These are phyloP conservation scores for Colletotrichum lentis DNA, from an alignment of 2,329 filamentous ascomycete species.

Conservation along the genomic window DNA sequence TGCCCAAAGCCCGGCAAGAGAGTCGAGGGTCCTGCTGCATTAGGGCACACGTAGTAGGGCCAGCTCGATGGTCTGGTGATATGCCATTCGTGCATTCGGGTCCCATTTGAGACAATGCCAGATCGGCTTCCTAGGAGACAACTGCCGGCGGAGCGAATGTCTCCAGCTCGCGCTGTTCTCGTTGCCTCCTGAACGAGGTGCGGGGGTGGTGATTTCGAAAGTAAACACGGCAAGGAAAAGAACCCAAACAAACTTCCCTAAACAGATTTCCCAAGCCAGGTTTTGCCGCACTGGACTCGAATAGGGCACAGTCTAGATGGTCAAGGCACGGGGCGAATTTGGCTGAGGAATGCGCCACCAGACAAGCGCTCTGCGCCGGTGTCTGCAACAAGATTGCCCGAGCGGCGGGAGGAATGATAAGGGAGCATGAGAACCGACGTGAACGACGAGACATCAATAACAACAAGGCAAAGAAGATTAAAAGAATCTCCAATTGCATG, in stretches of 20 bases:
- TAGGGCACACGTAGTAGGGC: too few relatives aligned
- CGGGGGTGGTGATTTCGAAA: background rate
- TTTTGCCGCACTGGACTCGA: conserved; percentile 11
- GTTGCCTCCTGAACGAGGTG: background rate
- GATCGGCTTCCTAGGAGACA: background rate
- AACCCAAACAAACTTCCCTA: conserved; percentile 32
- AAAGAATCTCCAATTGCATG: conserved; percentile 31
- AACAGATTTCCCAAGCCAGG: conserved; percentile 4
- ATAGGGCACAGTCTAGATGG: conserved; percentile 21
- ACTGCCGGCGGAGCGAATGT: background rate
- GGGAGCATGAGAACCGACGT: conserved; percentile 18
- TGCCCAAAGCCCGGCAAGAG: conserved; percentile 7
- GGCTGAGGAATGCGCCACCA: conserved; percentile 36
- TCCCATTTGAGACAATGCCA: background rate
- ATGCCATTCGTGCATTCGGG: background rate
- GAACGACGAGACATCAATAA: conserved; percentile 36
- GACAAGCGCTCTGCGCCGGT: conserved; percentile 33
- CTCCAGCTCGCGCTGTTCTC: background rate
- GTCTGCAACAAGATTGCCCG: conserved; percentile 38
- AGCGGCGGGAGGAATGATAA: conserved; percentile 38
- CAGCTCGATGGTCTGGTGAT: too few relatives aligned
- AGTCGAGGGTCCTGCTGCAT: conserved; percentile 18
- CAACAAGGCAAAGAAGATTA: conserved; percentile 30
- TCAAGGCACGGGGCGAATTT: conserved; percentile 37
- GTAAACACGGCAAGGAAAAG: conserved; percentile 25